phyloP scores from a whole-genome alignment of 768 basidiomycete genomes.

The Amanita exitialis region DNA sequence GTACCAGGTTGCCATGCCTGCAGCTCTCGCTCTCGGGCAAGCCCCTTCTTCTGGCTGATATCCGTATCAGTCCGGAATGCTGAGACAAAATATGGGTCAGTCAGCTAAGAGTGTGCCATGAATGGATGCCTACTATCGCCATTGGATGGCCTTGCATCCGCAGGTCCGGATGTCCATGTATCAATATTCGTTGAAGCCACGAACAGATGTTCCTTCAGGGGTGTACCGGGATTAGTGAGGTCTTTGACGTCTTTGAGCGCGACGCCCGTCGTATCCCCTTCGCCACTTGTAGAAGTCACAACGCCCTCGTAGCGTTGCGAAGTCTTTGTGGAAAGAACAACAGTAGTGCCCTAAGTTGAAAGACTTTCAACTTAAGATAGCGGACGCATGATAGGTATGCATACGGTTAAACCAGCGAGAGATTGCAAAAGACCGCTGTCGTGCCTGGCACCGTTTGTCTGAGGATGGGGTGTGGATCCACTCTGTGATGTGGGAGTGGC shows the following conservation, averaged over 20 bases:
- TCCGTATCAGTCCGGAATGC: conserved; percentile 81
- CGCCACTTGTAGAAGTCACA: conserved; percentile 45
- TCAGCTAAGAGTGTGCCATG: not conserved
- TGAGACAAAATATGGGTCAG: conserved; percentile 15
- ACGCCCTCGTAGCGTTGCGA: conserved; percentile 67
- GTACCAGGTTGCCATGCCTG: conserved; percentile 63
- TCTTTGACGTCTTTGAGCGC: conserved; percentile 75
- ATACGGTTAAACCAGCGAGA: conserved; percentile 61
- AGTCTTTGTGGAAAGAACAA: conserved; percentile 68
- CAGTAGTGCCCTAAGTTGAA: conserved; percentile 54
- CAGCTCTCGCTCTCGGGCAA: conserved; percentile 60
- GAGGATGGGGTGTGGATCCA: conserved; percentile 34
- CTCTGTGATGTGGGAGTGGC: conserved; percentile 24
- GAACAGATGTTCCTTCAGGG: conserved; percentile 63
- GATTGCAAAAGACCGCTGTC: conserved; percentile 48
- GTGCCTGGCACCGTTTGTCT: conserved; percentile 38
- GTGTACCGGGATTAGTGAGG: conserved; percentile 50
- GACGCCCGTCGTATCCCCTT: conserved; percentile 64
- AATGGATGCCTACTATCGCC: conserved; percentile 49
- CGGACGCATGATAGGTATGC: conserved; percentile 17
- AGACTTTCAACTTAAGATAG: not conserved
- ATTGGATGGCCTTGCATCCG: conserved; percentile 57
- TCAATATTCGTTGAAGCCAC: conserved; percentile 68
- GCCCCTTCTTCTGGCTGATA: conserved; percentile 49
- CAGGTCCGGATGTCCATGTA: conserved; percentile 62